phyloP scores from a whole-genome alignment of 306 rosid species.

The Pyrus communis region DNA sequence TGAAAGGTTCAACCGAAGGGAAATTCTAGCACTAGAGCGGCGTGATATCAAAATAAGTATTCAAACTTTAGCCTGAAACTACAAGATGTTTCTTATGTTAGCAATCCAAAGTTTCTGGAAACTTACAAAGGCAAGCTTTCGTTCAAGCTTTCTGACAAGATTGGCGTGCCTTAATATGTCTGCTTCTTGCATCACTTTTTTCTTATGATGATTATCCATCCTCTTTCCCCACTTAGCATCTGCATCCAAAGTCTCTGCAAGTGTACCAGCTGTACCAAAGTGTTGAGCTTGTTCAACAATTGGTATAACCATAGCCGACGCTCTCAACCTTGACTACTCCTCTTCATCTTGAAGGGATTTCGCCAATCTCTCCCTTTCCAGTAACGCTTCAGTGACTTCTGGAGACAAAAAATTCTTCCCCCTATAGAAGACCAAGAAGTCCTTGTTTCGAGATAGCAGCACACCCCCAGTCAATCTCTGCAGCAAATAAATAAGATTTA shows the following conservation, averaged over 20 bases:
- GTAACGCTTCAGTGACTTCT: conserved; percentile 64
- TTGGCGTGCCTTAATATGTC: conserved; percentile 51
- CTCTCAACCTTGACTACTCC: conserved; percentile 91
- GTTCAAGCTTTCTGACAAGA: conserved; percentile 65
- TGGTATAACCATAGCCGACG: conserved; percentile 51
- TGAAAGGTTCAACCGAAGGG: conserved; percentile 22
- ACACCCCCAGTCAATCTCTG: conserved; percentile 89
- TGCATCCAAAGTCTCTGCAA: conserved; percentile 83
- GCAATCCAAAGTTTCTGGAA: conserved; percentile 4
- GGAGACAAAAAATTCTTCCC: conserved; percentile 84
- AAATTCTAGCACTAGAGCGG: conserved; percentile 2
- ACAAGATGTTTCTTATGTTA: neutral
- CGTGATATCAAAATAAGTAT: neutral
- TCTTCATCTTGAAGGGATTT: conserved; percentile 80
- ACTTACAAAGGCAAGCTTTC: conserved; percentile 73
- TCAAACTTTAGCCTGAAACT: neutral
- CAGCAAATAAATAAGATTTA: conserved; percentile 18
- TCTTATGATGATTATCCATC: conserved; percentile 49
- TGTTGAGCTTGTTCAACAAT: conserved; percentile 30
- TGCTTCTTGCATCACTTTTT: conserved; percentile 58
- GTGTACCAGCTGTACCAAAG: conserved; percentile 73
- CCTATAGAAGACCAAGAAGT: conserved; percentile 65
- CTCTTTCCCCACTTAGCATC: conserved; percentile 91
- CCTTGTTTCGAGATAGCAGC: conserved; percentile 79
- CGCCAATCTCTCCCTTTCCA: conserved; percentile 79